Evolutionary conservation across 2,329 filamentous ascomycete genomes (phyloP), one percentile per base, ranked within the genome.

Genomic region (Colletotrichum karsti): DNA sequence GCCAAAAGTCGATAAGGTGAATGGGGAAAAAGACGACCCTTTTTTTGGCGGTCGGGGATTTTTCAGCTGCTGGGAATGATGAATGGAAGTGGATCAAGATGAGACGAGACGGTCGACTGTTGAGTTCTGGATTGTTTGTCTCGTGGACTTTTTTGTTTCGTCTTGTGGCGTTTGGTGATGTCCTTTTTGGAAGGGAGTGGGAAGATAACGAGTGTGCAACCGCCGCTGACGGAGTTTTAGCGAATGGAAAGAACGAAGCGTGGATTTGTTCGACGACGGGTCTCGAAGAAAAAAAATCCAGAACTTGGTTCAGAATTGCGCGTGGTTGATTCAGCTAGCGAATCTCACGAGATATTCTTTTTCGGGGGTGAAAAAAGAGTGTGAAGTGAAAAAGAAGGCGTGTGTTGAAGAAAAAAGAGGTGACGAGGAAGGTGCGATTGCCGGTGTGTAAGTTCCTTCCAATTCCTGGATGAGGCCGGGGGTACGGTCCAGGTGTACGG

Each of bases 181-280:
- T 63, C 41, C 58, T 50, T n/a, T n/a, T n/a, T n/a, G n/a, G n/a
- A n/a, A n/a, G 42, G 24, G 30, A 30, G 53, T 50, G 39, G 50
- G 18, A 50, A 41, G 26, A 54, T 51, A 69, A 67, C 50, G 44
- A 69, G 37, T 56, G 62, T 69, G 33, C 28, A n/a, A 54, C 64
- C 60, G 60, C 64, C 64, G 46, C 64, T 61, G 66, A 61, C 50
- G 66, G 50, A 46, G 54, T 58, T n/a, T 59, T 37, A 41, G 26
- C 20, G 65, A 58, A 60, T 26, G 66, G 37, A 65, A 58, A 30
- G 59, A 69, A 67, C 46, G 64, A 63, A 48, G 24, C 37, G 64
- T 69, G 39, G 46, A 30, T 30, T 53, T 46, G n/a, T 65, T 59
- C 62, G 18, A 53, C 62, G 18, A 53, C 24, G 37, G 39, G 42